A percentile compares a stretch with the other conserved stretches of the same genome.
Conservation (phyloP, 495 filamentous ascomycete genomes). For the Podospora tetraspora region DNA sequence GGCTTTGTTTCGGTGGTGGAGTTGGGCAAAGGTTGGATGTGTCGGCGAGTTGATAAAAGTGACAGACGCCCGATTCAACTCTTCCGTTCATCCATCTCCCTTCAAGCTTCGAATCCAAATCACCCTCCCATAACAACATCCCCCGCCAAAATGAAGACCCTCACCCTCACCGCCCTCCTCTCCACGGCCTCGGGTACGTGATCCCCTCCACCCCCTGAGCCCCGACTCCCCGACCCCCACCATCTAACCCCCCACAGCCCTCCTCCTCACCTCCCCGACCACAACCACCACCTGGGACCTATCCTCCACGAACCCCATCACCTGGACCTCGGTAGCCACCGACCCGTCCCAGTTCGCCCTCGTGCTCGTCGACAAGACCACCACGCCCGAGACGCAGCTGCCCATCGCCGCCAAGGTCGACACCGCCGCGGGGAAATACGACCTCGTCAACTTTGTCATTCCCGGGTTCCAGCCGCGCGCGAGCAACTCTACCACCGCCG, state of each 20-base stretch:
- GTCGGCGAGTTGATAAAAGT: not conserved
- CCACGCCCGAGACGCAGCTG: constrained; percentile 1
- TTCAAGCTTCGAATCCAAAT: not conserved
- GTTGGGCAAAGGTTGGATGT: not conserved
- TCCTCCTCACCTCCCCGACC: constrained; percentile 10
- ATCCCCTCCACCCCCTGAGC: not conserved
- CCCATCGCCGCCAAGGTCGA: constrained; percentile 17
- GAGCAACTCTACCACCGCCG: not conserved
- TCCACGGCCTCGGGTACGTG: constrained; percentile 2
- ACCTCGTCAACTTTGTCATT: constrained; percentile 20
- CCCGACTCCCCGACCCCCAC: not conserved
- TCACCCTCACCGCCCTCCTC: not conserved
- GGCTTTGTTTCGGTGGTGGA: not conserved
- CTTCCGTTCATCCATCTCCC: not conserved
- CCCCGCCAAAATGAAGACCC: constrained; percentile 6
- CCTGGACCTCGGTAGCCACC: constrained; percentile 16
- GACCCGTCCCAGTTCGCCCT: constrained; percentile 18
- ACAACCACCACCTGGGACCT: constrained; percentile 10
- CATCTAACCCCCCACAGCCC: constrained; percentile 3
- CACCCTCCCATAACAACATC: not conserved
- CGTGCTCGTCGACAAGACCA: constrained; percentile 18
- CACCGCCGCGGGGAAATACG: constrained; percentile 13
- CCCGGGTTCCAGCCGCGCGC: not conserved
- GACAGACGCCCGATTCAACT: not conserved
- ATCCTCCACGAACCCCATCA: constrained; percentile 19